Percentiles rank a stretch among this genome's conserved stretches.
These are phyloP conservation scores for Fraxinus baroniana DNA, from an alignment of 305 asterid species.

Conservation along the genomic window DNA sequence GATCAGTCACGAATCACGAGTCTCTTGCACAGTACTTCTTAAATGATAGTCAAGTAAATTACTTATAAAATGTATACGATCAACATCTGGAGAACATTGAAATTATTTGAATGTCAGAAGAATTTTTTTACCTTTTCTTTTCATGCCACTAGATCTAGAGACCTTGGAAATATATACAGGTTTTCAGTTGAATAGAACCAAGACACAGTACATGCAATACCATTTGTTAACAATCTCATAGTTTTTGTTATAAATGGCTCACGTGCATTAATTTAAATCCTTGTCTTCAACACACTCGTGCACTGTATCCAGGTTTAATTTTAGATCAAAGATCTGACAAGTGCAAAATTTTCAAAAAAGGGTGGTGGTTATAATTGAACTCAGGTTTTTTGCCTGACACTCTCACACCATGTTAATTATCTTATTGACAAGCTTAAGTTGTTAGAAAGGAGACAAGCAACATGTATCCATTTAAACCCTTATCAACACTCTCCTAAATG, in stretches of 20 bases:
- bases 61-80: slow-evolving; percentile 1
- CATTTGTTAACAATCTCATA: neutral
- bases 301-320: neutral
- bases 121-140: neutral
- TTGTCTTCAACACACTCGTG: neutral
- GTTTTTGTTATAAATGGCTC: neutral
- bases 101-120: slow-evolving; percentile 13
- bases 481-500: neutral
- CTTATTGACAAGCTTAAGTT: neutral
- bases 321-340: neutral
- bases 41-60: slow-evolving; percentile 7
- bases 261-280: neutral
- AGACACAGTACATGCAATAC: neutral
- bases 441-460: neutral
- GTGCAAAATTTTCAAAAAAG: neutral
- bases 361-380: neutral
- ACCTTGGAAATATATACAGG: neutral
- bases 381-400: neutral
- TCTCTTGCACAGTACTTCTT: slow-evolving; percentile 8
- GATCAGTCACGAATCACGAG: slow-evolving; percentile 25
- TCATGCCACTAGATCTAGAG: slow-evolving; percentile 12
- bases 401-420: neutral
- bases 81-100: slow-evolving; percentile 9
- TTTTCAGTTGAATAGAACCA: neutral
- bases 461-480: neutral